These are phyloP conservation scores for Taphrina pruni DNA, from an alignment of 1,139 yeast species.

Conservation along the genomic window DNA sequence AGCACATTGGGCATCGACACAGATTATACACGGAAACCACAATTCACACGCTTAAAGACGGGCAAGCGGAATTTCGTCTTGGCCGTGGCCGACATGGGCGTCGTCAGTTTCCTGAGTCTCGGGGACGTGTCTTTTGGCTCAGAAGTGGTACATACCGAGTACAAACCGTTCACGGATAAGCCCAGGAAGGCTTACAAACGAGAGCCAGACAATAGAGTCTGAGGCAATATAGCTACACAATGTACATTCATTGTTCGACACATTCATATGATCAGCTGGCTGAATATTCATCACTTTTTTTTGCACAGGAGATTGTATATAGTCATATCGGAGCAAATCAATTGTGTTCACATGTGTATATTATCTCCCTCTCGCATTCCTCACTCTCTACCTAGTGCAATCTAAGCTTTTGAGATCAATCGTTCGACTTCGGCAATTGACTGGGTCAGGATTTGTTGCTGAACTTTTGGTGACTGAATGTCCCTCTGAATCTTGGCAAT, in stretches of 20 bases:
- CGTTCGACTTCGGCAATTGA: constrained; percentile 86
- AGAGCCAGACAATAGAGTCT: background rate
- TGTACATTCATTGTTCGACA: no score
- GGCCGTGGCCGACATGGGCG: constrained; percentile 42
- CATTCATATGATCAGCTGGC: no score
- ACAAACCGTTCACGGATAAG: background rate
- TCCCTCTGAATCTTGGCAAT: constrained; percentile 88
- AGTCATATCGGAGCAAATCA: no score
- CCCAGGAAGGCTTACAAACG: background rate
- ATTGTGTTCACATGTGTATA: background rate
- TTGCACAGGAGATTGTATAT: no score
- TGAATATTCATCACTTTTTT: no score
- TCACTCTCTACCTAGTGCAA: background rate
- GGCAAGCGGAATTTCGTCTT: constrained; percentile 36
- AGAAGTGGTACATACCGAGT: constrained; percentile 13
- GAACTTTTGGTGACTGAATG: constrained; percentile 86
- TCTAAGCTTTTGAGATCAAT: constrained; percentile 37
- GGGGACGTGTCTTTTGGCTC: constrained; percentile 36
- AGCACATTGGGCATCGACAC: constrained; percentile 11
- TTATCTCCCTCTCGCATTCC: background rate
- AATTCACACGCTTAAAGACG: constrained; percentile 29
- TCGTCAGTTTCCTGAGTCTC: constrained; percentile 35
- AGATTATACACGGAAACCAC: constrained; percentile 4
- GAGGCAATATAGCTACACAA: no score
- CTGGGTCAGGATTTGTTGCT: constrained; percentile 88